Evolutionary conservation across 306 rosid genomes (phyloP).

Genomic region (Ceratonia siliqua): DNA sequence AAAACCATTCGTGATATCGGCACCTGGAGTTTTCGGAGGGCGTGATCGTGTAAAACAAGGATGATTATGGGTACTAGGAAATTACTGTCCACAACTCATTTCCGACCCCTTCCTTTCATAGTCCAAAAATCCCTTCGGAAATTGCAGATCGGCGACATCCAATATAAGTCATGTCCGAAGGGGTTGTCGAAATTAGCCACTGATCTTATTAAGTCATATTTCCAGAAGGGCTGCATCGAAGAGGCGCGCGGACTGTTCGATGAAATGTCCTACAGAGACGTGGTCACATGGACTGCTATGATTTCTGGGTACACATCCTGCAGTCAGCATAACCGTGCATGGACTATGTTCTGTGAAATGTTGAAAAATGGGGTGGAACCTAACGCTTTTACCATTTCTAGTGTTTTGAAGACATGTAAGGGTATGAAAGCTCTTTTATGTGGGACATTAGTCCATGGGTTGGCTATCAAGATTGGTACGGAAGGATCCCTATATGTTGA

Average conservation of each 20-base stretch:
- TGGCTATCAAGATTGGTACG: constrained; percentile 53
- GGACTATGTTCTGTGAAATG: constrained; percentile 63
- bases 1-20: neutral
- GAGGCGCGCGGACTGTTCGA: constrained; percentile 70
- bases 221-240: constrained; percentile 38
- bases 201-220: constrained; percentile 51
- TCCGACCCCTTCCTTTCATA: constrained; percentile 42
- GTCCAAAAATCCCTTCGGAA: constrained; percentile 48
- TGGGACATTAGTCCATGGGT: constrained; percentile 61
- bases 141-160: constrained; percentile 20
- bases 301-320: constrained; percentile 64
- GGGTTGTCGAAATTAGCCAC: constrained; percentile 47
- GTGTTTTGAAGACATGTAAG: constrained; percentile 69
- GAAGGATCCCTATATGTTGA: constrained; percentile 58
- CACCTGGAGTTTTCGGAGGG: neutral
- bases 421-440: constrained; percentile 53
- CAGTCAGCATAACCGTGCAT: constrained; percentile 44
- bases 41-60: constrained; percentile 4
- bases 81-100: constrained; percentile 31
- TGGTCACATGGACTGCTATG: constrained; percentile 75
- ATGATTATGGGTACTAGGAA: constrained; percentile 42
- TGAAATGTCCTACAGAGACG: constrained; percentile 66
- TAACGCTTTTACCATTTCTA: constrained; percentile 67
- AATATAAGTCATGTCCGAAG: constrained; percentile 30
- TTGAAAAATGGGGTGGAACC: constrained; percentile 43